A percentile compares a stretch with the other conserved stretches of the same genome.
Evolutionary conservation across 2,329 filamentous ascomycete genomes (phyloP).

Genomic region (Verticillium nonalfalfae): DNA sequence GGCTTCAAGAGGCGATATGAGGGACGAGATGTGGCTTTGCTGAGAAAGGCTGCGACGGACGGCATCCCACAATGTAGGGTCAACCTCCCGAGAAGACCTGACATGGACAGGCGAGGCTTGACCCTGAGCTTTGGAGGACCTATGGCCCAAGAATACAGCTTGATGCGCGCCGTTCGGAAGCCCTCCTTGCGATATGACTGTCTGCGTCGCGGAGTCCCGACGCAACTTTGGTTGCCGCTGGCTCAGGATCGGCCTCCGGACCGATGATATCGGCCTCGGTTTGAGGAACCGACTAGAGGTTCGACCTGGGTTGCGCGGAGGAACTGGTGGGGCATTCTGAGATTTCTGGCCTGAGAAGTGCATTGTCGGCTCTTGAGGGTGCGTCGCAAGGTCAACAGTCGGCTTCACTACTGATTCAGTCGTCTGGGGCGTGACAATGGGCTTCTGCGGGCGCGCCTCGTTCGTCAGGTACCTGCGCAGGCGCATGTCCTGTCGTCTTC

Average conservation of each 20-base stretch:
- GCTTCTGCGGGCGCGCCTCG: not conserved
- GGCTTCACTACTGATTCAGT: not conserved
- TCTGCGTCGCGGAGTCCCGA: not conserved
- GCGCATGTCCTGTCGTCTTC: not conserved
- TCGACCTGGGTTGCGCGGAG: not conserved
- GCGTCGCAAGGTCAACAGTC: not conserved
- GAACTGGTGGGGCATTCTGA: not conserved
- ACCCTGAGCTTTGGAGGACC: not conserved
- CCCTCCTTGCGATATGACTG: not conserved
- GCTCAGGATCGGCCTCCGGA: not conserved
- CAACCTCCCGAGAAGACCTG: not conserved
- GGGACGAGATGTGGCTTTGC: conserved; percentile 9
- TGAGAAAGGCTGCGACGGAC: conserved; percentile 11
- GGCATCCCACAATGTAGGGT: conserved; percentile 11
- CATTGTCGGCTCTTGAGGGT: not conserved
- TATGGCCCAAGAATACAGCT: not conserved
- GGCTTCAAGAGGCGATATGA: conserved; percentile 6
- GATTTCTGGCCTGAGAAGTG: not conserved
- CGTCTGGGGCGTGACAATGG: not conserved
- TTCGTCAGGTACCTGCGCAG: not conserved
- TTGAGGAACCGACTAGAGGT: not conserved
- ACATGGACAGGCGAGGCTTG: not conserved
- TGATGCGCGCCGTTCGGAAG: not conserved
- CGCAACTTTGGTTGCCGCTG: not conserved
- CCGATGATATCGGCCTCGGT: not conserved